Conservation (phyloP, 2,329 filamentous ascomycete species). For the Tothia fuscella region DNA sequence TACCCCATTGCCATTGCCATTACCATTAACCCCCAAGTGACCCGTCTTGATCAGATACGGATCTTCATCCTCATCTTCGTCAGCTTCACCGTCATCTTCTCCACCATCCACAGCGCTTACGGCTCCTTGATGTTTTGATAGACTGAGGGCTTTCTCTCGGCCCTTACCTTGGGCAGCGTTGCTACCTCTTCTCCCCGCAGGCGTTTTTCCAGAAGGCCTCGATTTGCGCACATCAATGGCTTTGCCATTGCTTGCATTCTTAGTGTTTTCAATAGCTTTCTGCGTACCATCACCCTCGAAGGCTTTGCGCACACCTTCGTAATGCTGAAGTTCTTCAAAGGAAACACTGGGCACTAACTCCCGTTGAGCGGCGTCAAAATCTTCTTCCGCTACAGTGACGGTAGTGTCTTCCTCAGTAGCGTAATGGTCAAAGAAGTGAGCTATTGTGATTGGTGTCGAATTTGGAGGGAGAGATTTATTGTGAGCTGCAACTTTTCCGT, state of each 20-base stretch:
- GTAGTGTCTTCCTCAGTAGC: constrained; percentile 71
- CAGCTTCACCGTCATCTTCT: constrained; percentile 14
- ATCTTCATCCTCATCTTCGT: constrained; percentile 14
- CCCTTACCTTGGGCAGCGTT: not conserved
- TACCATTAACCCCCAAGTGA: constrained; percentile 17
- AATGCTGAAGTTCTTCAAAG: constrained; percentile 81
- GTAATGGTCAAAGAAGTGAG: constrained; percentile 91
- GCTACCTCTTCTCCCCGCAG: not conserved
- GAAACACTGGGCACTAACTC: constrained; percentile 93
- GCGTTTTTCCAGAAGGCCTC: not conserved
- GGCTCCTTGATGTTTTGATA: constrained; percentile 27
- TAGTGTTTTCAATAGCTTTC: constrained; percentile 6
- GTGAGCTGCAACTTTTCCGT: constrained; percentile 65
- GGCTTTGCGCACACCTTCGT: constrained; percentile 66
- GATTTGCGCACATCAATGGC: constrained; percentile 1
- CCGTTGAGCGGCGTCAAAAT: constrained; percentile 68
- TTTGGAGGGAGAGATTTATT: constrained; percentile 31
- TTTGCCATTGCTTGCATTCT: constrained; percentile 8
- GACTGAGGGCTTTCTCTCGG: not conserved
- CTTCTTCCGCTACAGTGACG: constrained; percentile 78
- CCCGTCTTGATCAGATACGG: constrained; percentile 3
- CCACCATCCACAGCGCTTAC: constrained; percentile 27
- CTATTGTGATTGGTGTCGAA: constrained; percentile 54
- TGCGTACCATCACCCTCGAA: constrained; percentile 55
- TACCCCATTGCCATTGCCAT: constrained; percentile 17